These are phyloP conservation scores for Aspergillus pseudoglaucus DNA, from an alignment of 2,329 filamentous ascomycete species.

Conservation along the genomic window DNA sequence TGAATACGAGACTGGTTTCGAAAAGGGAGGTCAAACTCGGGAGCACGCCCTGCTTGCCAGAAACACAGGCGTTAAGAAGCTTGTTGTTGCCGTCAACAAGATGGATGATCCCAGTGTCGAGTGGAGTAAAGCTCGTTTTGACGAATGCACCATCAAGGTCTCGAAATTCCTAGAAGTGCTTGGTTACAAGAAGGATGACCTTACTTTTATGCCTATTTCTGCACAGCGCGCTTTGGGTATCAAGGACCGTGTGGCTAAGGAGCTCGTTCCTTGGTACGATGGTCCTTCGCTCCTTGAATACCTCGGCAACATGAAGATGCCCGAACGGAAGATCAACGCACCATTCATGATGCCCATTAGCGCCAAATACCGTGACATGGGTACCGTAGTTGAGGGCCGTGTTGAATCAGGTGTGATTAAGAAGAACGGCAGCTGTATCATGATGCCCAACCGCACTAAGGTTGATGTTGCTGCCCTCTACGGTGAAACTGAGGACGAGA, in stretches of 20 bases:
- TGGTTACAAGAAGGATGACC: slow-evolving; percentile 91
- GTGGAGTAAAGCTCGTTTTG: slow-evolving; percentile 89
- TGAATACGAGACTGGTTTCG: slow-evolving; percentile 98
- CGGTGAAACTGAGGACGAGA: slow-evolving; percentile 93
- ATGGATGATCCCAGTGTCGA: slow-evolving; percentile 97
- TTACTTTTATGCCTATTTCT: slow-evolving; percentile 93
- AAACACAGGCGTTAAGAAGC: slow-evolving; percentile 95
- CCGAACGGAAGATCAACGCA: slow-evolving; percentile 93
- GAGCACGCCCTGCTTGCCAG: slow-evolving; percentile 98
- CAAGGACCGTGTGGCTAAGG: slow-evolving; percentile 77
- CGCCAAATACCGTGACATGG: slow-evolving; percentile 95
- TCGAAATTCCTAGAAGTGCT: slow-evolving; percentile 81
- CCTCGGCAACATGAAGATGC: slow-evolving; percentile 84
- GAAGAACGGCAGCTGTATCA: slow-evolving; percentile 75
- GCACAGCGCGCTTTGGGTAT: slow-evolving; percentile 81
- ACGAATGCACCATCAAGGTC: slow-evolving; percentile 88
- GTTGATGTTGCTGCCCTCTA: slow-evolving; percentile 80
- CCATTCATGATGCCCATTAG: slow-evolving; percentile 99
- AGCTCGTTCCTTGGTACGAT: slow-evolving; percentile 72
- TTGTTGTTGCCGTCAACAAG: slow-evolving; percentile 94
- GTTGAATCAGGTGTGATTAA: slow-evolving; percentile 91
- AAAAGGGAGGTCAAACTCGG: slow-evolving; percentile 90
- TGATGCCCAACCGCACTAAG: slow-evolving; percentile 91
- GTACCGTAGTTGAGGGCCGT: slow-evolving; percentile 96
- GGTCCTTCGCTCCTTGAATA: slow-evolving; percentile 91